Evolutionary conservation across 2,329 filamentous ascomycete genomes (phyloP).

Genomic region (Chaetomium strumarium): DNA sequence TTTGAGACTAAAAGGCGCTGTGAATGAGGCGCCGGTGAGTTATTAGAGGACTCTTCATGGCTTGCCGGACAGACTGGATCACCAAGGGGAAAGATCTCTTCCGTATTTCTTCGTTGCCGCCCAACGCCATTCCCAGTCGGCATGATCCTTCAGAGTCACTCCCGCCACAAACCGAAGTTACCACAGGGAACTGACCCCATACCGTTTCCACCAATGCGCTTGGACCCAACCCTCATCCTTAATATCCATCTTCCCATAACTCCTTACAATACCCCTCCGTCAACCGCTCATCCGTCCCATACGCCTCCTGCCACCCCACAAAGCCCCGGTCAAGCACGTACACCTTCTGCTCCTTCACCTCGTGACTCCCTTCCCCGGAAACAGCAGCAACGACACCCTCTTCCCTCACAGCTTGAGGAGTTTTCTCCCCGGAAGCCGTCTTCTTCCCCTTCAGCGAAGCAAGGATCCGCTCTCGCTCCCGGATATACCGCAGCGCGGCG

Average conservation of each 20-base stretch:
- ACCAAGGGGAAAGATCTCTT: no score
- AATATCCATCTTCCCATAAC: constrained; percentile 65
- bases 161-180: not conserved
- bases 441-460: constrained; percentile 17
- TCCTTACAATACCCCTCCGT: constrained; percentile 83
- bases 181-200: not conserved
- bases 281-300: constrained; percentile 69
- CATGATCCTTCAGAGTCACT: no score
- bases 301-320: constrained; percentile 78
- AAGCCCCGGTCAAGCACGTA: constrained; percentile 82
- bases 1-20: no score
- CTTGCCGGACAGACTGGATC: no score
- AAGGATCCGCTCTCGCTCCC: constrained; percentile 55
- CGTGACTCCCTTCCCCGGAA: constrained; percentile 21
- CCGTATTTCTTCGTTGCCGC: not conserved
- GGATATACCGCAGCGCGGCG: constrained; percentile 73
- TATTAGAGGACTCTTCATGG: no score
- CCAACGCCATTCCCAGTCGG: not conserved
- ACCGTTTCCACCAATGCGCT: no score
- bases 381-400: constrained; percentile 2
- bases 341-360: constrained; percentile 56
- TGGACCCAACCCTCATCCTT: constrained; percentile 12
- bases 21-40: no score
- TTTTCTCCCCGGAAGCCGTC: constrained; percentile 21
- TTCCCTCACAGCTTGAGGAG: constrained; percentile 20